Evolutionary conservation across 2,329 filamentous ascomycete genomes (phyloP).

Genomic region (Truncatella angustata): DNA sequence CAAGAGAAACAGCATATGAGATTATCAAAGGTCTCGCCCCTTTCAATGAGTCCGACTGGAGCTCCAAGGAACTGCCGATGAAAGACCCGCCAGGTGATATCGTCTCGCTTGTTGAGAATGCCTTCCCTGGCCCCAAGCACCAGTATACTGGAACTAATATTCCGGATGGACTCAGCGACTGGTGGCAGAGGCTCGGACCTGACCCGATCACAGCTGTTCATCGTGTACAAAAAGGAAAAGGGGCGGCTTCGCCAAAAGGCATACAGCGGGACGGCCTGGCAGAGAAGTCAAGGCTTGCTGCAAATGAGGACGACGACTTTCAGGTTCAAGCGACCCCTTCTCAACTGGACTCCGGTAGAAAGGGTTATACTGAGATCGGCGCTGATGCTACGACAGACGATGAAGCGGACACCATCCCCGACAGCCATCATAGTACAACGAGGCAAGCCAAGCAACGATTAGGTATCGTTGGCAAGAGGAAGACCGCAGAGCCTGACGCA

Average conservation of each 20-base stretch:
- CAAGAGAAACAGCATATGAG: conserved; percentile 42
- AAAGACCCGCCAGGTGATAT: conserved; percentile 29
- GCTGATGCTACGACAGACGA: conserved; percentile 19
- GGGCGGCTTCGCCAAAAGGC: conserved; percentile 11
- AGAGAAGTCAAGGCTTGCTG: conserved; percentile 13
- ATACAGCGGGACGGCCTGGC: conserved; percentile 13
- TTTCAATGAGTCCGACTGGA: conserved; percentile 43
- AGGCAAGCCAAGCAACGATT: conserved; percentile 15
- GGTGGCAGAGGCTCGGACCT: conserved; percentile 46
- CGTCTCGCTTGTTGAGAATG: conserved; percentile 35
- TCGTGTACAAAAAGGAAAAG: conserved; percentile 10
- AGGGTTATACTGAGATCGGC: conserved; percentile 16
- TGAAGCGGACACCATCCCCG: conserved; percentile 17
- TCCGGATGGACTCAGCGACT: conserved; percentile 39
- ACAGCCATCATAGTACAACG: conserved; percentile 14
- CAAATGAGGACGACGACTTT: conserved; percentile 47
- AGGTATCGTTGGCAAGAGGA: conserved; percentile 19
- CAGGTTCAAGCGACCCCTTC: conserved; percentile 50
- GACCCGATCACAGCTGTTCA: conserved; percentile 19
- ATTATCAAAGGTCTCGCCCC: conserved; percentile 51
- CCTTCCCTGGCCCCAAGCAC: conserved; percentile 37
- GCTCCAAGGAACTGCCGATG: conserved; percentile 21
- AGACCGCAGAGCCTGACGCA: conserved; percentile 9
- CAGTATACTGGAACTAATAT: conserved; percentile 28
- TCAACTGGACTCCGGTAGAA: conserved; percentile 29